Conservation (phyloP, 169 alveolate species). For the Eimeria brunetti region DNA sequence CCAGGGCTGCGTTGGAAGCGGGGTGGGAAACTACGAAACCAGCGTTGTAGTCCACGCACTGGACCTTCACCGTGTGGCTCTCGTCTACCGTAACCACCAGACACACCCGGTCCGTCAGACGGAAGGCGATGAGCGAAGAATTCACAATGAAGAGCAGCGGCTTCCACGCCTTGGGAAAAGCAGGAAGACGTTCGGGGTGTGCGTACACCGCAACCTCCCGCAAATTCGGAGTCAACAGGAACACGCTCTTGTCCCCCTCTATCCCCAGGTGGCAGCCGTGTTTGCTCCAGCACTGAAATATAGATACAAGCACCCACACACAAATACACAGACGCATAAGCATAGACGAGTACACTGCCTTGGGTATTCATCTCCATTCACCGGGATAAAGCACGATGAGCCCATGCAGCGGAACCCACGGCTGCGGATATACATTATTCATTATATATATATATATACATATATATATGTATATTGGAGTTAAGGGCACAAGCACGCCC, state of each 20-base stretch:
- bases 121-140: constrained; percentile 79
- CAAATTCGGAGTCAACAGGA: constrained; percentile 82
- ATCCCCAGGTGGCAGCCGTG: constrained; percentile 80
- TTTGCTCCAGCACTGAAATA: constrained; percentile 82
- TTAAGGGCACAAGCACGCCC: background rate
- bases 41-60: constrained; percentile 85
- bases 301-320: background rate
- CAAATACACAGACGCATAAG: background rate
- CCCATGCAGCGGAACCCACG: no score
- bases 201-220: constrained; percentile 82
- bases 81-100: constrained; percentile 81
- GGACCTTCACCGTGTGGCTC: constrained; percentile 81
- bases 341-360: background rate
- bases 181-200: constrained; percentile 86
- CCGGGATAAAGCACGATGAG: no score
- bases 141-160: constrained; percentile 83
- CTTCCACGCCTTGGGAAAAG: constrained; percentile 87
- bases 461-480: background rate
- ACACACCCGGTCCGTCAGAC: constrained; percentile 84
- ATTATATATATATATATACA: background rate
- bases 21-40: constrained; percentile 87
- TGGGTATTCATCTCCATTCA: no score
- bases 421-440: no score
- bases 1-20: constrained; percentile 82
- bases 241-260: constrained; percentile 87